Conservation (phyloP, 768 basidiomycete species). For the Macrolepiota dolichaula region DNA sequence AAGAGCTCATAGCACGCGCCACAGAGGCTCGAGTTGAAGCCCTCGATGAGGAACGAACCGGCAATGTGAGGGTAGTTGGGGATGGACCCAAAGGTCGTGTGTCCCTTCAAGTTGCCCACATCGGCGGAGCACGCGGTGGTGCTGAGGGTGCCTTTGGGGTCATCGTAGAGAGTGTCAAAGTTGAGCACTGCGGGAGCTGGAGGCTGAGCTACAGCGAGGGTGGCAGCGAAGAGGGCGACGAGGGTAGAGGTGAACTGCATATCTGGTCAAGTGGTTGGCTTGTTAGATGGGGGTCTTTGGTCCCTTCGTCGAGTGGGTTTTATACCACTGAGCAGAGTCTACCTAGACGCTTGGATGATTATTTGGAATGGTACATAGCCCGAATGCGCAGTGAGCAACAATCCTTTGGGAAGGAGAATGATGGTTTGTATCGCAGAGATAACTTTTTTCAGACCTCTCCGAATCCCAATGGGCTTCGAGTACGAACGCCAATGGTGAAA, state of each 20-base stretch:
- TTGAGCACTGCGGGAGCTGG: slow-evolving; percentile 3
- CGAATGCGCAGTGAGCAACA: not conserved
- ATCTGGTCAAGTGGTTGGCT: not conserved
- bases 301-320: not conserved
- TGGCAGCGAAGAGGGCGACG: slow-evolving; percentile 2
- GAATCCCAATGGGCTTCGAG: not conserved
- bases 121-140: slow-evolving; percentile 10
- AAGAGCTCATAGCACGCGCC: slow-evolving; percentile 8
- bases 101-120: not conserved
- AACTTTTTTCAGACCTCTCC: not conserved
- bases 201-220: slow-evolving; percentile 6
- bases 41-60: not conserved
- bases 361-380: not conserved
- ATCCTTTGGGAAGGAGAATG: not conserved
- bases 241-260: slow-evolving; percentile 7
- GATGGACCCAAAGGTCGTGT: slow-evolving; percentile 10
- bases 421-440: not conserved
- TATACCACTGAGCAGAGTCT: not conserved
- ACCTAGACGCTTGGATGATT: not conserved
- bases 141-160: not conserved
- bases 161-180: slow-evolving; percentile 10
- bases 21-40: slow-evolving; percentile 9
- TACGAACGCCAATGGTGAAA: not conserved
- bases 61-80: slow-evolving; percentile 11
- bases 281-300: not conserved